These are phyloP conservation scores for Monosporascus sp. DNA, from an alignment of 2,329 filamentous ascomycete genomes.

Conservation along the genomic window DNA sequence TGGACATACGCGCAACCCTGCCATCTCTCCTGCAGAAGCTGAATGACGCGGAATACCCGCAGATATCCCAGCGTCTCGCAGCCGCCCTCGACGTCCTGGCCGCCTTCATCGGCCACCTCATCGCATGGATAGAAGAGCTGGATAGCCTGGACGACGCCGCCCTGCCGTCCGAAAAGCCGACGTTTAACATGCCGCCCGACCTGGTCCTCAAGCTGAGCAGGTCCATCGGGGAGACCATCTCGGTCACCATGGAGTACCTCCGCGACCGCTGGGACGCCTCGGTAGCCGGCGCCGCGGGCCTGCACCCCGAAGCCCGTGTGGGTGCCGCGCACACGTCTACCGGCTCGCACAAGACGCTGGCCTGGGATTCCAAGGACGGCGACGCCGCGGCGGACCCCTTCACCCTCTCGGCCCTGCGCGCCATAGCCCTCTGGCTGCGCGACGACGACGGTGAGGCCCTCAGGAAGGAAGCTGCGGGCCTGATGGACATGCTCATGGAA, in stretches of 20 bases:
- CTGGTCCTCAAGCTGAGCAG: conserved; percentile 56
- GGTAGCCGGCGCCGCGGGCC: conserved; percentile 54
- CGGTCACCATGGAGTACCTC: conserved; percentile 58
- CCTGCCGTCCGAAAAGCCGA: conserved; percentile 10
- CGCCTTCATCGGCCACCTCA: conserved; percentile 53
- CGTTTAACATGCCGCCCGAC: conserved; percentile 48
- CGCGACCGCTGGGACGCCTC: conserved; percentile 66
- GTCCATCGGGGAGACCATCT: conserved; percentile 57
- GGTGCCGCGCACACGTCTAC: conserved; percentile 37
- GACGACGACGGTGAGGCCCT: conserved; percentile 60
- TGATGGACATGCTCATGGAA: conserved; percentile 60
- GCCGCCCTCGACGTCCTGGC: conserved; percentile 59
- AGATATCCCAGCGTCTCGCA: conserved; percentile 47
- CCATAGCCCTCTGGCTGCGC: conserved; percentile 60
- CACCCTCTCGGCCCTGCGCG: conserved; percentile 51
- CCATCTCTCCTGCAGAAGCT: conserved; percentile 55
- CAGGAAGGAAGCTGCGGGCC: conserved; percentile 49
- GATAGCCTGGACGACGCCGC: conserved; percentile 10
- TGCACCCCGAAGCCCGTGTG: conserved; percentile 51
- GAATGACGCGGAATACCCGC: conserved; percentile 47
- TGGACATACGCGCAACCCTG: conserved; percentile 59
- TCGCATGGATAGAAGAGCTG: conserved; percentile 48
- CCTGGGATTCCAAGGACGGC: conserved; percentile 53
- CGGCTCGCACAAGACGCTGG: conserved; percentile 42
- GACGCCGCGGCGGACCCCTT: conserved; percentile 49